Conservation (phyloP, 768 basidiomycete species). For the Termitomyces sp. region DNA sequence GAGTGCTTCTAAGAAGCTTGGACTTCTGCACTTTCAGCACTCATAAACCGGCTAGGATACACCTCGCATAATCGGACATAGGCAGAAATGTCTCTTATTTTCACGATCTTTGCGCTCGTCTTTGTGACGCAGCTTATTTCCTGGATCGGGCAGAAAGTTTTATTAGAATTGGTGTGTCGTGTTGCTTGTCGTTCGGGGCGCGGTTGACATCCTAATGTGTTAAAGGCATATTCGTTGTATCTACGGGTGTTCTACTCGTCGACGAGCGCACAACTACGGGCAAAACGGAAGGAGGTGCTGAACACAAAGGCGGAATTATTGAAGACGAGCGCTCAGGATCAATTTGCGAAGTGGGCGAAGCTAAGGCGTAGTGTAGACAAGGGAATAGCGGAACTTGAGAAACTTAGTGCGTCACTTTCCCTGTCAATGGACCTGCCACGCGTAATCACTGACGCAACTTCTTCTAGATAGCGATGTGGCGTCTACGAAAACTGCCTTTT, state of each 20-base stretch:
- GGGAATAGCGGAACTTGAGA: conserved; percentile 85
- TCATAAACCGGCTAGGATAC: conserved; percentile 9
- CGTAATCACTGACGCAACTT: neutral
- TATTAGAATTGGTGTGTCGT: conserved; percentile 77
- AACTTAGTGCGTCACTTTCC: conserved; percentile 74
- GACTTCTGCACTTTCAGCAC: conserved; percentile 2
- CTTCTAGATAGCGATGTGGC: conserved; percentile 63
- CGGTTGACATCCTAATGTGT: neutral
- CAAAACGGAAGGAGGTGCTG: conserved; percentile 79
- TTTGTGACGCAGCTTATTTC: conserved; percentile 80
- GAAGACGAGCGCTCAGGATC: conserved; percentile 92
- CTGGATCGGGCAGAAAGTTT: conserved; percentile 85
- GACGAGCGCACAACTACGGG: conserved; percentile 53
- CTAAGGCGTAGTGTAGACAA: conserved; percentile 89
- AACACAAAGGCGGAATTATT: conserved; percentile 79
- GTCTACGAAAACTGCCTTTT: conserved; percentile 57
- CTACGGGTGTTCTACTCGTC: conserved; percentile 59
- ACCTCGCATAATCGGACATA: conserved; percentile 8
- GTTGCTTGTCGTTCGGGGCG: conserved; percentile 25
- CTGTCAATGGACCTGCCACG: neutral
- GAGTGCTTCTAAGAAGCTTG: conserved; percentile 11
- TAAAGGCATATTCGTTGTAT: conserved; percentile 71
- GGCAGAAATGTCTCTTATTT: conserved; percentile 64
- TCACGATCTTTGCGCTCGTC: conserved; percentile 79
- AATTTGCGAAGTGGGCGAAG: conserved; percentile 99